phyloP scores from a whole-genome alignment of 805 yeast species.

The Monosporozyma aerobia region DNA sequence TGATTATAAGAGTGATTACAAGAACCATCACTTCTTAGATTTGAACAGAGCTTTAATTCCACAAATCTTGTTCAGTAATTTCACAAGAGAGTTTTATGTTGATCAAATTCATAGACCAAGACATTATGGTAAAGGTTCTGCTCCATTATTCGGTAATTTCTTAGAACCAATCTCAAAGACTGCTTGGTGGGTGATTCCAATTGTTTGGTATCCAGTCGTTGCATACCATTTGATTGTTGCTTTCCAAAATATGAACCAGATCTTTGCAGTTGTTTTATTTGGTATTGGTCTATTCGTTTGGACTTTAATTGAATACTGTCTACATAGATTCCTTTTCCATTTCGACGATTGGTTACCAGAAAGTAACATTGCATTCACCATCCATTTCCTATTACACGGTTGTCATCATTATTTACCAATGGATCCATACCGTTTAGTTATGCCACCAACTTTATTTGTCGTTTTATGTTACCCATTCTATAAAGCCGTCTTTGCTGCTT shows the following conservation, averaged over 20 bases:
- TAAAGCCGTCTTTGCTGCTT: constrained; percentile 58
- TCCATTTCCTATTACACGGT: constrained; percentile 91
- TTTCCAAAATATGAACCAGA: constrained; percentile 35
- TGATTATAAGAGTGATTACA: constrained; percentile 60
- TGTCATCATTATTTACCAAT: constrained; percentile 96
- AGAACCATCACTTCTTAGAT: constrained; percentile 79
- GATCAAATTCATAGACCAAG: constrained; percentile 97
- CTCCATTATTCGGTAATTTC: constrained; percentile 90
- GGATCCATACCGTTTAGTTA: constrained; percentile 87
- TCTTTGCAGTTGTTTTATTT: constrained; percentile 51
- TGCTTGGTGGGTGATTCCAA: constrained; percentile 90
- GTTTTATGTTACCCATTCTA: constrained; percentile 73
- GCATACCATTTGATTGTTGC: constrained; percentile 54
- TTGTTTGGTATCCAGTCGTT: constrained; percentile 79
- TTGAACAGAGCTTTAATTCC: constrained; percentile 68
- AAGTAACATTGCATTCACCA: constrained; percentile 58
- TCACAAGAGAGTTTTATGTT: constrained; percentile 80
- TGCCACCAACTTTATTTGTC: constrained; percentile 87
- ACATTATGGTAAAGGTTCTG: constrained; percentile 95
- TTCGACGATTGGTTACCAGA: constrained; percentile 82
- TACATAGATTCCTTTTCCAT: constrained; percentile 92
- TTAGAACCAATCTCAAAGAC: constrained; percentile 86
- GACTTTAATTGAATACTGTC: constrained; percentile 81
- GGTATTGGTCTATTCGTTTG: constrained; percentile 78
- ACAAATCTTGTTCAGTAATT: constrained; percentile 70